Base-by-base conservation (phyloP, 768 basidiomycete genomes). In the Boletus pseudopeckii region DNA sequence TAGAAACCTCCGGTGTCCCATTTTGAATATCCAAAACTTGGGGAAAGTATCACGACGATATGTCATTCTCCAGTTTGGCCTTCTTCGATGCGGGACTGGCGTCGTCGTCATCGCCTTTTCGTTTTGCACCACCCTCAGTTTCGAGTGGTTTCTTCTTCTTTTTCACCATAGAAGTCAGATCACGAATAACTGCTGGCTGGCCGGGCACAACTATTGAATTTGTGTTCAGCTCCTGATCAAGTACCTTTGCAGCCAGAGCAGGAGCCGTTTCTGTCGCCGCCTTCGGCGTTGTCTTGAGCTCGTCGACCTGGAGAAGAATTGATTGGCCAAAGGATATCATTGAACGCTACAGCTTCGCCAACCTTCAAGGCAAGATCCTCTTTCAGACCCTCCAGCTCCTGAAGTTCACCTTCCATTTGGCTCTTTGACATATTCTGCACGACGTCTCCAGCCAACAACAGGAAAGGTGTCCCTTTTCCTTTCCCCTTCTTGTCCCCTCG, bases 341-440 rank as follows among this genome's bases (percentile, higher is more conserved):
- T 22, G n/a, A 43, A 17, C 10, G 18, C 5, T 5, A 33, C 43
- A 6, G 18, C 18, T 38, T 1, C 39, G 28, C 69, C 32, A 37
- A 85, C 92, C 85, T 97, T 98, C 45, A 89, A 71, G 2, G 88
- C 86, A 24, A 98, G 73, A 68, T 98, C 95, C 60, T 85, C 85
- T 64, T 81, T 84, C 37, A 97, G 70, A 24, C 78, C 87, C 52
- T 78, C 73, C 40, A 94, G 72, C 48, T 97, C 95, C 64, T 89
- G 89, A 14, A 88, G 77, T 68, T 97, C 92, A 17, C 71, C 75
- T 62, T 89, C 86, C 60, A 86, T 83, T 63, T 92, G 89, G n/a
- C 76, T 68, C 44, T 80, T 84, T 11, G 80, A 78, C 87, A 92
- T 81, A n/a, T 77, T 77, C 57, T 77, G 76, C 10, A 90, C 78